phyloP scores from a whole-genome alignment of 495 filamentous ascomycete genomes.

The Aspergillus cristatus region DNA sequence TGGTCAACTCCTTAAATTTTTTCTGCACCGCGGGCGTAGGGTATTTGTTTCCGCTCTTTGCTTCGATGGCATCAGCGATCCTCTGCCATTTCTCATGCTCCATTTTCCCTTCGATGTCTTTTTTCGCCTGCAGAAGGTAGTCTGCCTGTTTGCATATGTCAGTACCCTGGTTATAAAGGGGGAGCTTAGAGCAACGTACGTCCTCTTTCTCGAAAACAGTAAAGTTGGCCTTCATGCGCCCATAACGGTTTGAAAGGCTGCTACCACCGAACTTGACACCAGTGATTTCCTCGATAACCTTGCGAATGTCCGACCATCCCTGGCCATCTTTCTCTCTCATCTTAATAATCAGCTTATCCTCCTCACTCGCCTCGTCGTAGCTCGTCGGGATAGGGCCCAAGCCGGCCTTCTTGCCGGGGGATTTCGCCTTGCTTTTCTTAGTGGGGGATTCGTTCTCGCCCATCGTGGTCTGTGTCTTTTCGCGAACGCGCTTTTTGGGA shows the following conservation, averaged over 20 bases:
- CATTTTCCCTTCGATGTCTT: slow-evolving; percentile 16
- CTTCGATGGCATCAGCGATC: slow-evolving; percentile 10
- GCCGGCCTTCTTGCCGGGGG: neutral
- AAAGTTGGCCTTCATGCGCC: slow-evolving; percentile 18
- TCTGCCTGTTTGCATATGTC: slow-evolving; percentile 10
- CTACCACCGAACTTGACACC: slow-evolving; percentile 5
- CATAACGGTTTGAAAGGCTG: slow-evolving; percentile 11
- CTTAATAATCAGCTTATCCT: slow-evolving; percentile 12
- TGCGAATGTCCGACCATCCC: slow-evolving; percentile 13
- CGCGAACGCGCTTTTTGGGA: slow-evolving; percentile 5
- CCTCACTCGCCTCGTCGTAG: slow-evolving; percentile 2
- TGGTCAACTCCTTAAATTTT: slow-evolving; percentile 14
- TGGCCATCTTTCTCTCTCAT: slow-evolving; percentile 12
- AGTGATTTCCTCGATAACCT: slow-evolving; percentile 6
- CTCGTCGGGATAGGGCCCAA: slow-evolving; percentile 11
- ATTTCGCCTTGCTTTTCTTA: slow-evolving; percentile 1
- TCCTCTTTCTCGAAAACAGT: too few species aligned
- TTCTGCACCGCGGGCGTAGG: slow-evolving; percentile 10
- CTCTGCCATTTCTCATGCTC: slow-evolving; percentile 15
- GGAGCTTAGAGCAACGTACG: too few species aligned
- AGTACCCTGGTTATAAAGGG: too few species aligned
- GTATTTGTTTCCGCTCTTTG: slow-evolving; percentile 12
- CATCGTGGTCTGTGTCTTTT: slow-evolving; percentile 1
- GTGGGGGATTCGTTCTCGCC: neutral
- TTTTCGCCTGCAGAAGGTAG: slow-evolving; percentile 10